Evolutionary conservation across 2,329 filamentous ascomycete genomes (phyloP), one percentile per base, ranked within the genome.

Genomic region (Dactylellina leptospora): DNA sequence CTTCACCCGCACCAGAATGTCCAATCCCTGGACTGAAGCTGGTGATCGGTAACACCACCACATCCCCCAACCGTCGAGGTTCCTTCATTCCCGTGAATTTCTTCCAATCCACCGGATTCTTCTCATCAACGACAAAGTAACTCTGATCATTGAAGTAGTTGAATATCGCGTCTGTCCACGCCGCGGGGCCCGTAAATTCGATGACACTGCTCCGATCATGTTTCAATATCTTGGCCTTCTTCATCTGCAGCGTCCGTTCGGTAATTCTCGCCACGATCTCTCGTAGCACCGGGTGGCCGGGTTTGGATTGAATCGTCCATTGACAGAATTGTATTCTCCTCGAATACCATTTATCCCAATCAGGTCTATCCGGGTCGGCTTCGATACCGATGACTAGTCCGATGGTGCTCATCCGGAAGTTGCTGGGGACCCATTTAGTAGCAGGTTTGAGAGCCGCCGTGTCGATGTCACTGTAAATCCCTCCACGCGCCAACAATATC

Each of bases 301-400:
- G 90, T 81, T 99, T 99, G 64, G 90, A 84, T 80, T 97, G 93
- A 74, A 99, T 97, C 0, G 95, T 99, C 95, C 95, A 99, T 80
- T 99, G 95, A 81, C 95, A 99, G 81, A 99, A 97, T 79, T 97
- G 95, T 73, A 99, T 93, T 74, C 93, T 87, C 70, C 95, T 90
- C 74, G 92, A 95, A 83, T 97, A 99, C 95, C 93, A 97, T 0
- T 96, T 84, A 33, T 87, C 85, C 95, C 95, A 99, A 79, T 99
- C 95, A 2, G 87, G 86, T 50, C 95, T 87, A 80, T 97, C 92
- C 0, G 95, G 92, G 78, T 99, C 95, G 3, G 95, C 95, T 82
- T 99, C 95, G 75, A 99, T 97, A 69, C 95, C 95, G 77, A 97
- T 85, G 38, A 99, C 88, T 74, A 99, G 84, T 8, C 95, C 95